Evolutionary conservation across 805 yeast genomes (phyloP), one percentile per base, ranked within the genome.

Genomic region (Metschnikowia baotianmanensis): DNA sequence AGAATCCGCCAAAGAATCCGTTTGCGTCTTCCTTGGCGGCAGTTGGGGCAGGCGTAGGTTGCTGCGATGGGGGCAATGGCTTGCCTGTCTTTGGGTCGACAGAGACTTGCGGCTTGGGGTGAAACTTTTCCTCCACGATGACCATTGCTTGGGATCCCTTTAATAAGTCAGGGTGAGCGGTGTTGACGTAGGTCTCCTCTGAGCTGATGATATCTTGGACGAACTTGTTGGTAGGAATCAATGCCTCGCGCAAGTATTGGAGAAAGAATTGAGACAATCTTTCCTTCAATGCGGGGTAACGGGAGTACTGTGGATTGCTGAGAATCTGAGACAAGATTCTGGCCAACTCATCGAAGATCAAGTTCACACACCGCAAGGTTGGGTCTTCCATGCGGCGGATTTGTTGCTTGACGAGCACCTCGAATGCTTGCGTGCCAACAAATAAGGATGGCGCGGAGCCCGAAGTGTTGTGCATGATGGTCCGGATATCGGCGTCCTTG

Each of bases 391-490:
- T 88, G 64, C 98, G 80, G 55, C 76, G 81, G 52, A 91, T 90
- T 34, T 58, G 63, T 43, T 58, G 63, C 65, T 87, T 89, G 34
- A 91, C 97, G 47, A 90, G 77, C 15, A 90, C 96, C 63, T 93
- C 99, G 63, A 91, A 91, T 0, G 97, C 97, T 56, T 88, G 93
- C 8, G 98, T 91, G 18, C 98, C 98, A 46, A 91, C 98, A 69
- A 91, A 91, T 56, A 91, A 72, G 5, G 96, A 86, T 11, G 99
- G 98, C 2, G 98, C 63, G 24, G 96, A 84, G 57, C 99, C 99
- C 7, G 96, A 85, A 31, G 97, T 86, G 65, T 91, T 91, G 71
- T 93, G 91, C 83, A 91, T 84, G 50, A 93, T 93, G 15, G 98
- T 91, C 67, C 99, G 81, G 57, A 91, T 91, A 62, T 91, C 99